These are phyloP conservation scores for Plasmopara viticola DNA, from an alignment of 352 stramenopile species.

Conservation along the genomic window DNA sequence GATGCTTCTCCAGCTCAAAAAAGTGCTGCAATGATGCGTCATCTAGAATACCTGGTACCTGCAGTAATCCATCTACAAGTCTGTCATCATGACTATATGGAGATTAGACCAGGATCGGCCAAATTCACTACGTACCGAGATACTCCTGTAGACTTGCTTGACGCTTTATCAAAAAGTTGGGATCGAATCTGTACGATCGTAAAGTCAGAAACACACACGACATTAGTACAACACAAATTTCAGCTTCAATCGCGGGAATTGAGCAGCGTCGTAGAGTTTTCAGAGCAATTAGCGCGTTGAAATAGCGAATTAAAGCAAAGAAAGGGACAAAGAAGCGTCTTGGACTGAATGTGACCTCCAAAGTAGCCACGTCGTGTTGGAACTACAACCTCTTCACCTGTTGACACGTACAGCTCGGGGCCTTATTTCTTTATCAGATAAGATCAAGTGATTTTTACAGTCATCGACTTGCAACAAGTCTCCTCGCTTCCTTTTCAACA, in stretches of 20 bases:
- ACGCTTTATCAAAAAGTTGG: slow-evolving; percentile 74
- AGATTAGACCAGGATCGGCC: not conserved
- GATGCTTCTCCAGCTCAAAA: slow-evolving; percentile 70
- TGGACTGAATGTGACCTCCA: not conserved
- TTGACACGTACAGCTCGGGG: slow-evolving; percentile 8
- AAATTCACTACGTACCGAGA: slow-evolving; percentile 31
- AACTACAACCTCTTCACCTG: slow-evolving; percentile 14
- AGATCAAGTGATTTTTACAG: slow-evolving; percentile 87
- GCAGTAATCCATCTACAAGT: slow-evolving; percentile 41
- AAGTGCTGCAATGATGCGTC: slow-evolving; percentile 75
- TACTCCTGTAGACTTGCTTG: slow-evolving; percentile 72
- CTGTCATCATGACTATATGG: not conserved
- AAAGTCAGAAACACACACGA: slow-evolving; percentile 4
- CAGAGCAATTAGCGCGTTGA: slow-evolving; percentile 20
- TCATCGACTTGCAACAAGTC: slow-evolving; percentile 35
- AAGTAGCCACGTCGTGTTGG: slow-evolving; percentile 2
- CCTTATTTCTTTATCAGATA: slow-evolving; percentile 42
- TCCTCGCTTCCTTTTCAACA: slow-evolving; percentile 49
- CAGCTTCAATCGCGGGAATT: not conserved
- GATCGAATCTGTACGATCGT: slow-evolving; percentile 54
- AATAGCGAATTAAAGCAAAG: slow-evolving; percentile 7
- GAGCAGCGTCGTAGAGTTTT: slow-evolving; percentile 20
- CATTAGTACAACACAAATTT: not conserved
- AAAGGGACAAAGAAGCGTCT: slow-evolving; percentile 6
- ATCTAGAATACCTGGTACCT: slow-evolving; percentile 66